phyloP scores from a whole-genome alignment of 23 red algal genomes.

The Gracilaria vermiculophylla region DNA sequence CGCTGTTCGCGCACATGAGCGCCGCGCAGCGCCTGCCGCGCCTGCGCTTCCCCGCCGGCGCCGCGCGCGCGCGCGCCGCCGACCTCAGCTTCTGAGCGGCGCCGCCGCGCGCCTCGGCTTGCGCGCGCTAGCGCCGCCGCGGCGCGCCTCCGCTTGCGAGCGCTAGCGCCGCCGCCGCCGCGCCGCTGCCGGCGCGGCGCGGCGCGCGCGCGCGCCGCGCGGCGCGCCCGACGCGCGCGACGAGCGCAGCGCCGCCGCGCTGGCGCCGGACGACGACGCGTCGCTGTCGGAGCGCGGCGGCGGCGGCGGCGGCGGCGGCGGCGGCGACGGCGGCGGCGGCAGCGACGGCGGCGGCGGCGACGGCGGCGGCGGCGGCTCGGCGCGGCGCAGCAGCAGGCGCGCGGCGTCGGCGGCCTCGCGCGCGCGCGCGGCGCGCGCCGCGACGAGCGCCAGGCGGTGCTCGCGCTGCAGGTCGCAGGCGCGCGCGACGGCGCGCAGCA shows the following conservation, averaged over 20 bases:
- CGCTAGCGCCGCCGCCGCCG: no score
- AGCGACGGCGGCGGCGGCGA: no score
- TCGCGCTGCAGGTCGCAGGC: not conserved
- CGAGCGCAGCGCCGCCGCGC: no score
- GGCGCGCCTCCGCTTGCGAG: no score
- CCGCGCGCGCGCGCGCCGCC: not conserved
- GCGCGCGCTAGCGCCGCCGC: not conserved
- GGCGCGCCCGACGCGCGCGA: no score
- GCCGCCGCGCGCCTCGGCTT: not conserved
- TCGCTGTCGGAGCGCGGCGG: no score
- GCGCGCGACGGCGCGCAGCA: not conserved
- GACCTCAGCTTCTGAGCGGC: not conserved
- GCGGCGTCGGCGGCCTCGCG: not conserved
- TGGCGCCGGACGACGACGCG: no score
- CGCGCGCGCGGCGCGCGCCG: not conserved
- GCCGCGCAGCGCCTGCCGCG: not conserved
- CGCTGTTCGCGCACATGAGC: constrained; percentile 11
- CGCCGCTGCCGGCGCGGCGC: no score
- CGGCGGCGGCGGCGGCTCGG: no score
- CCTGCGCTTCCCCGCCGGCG: not conserved
- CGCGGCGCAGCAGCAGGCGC: not conserved
- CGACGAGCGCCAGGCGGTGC: not conserved
- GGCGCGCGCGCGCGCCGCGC: no score
- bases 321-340: no score
- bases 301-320: no score